Conservation (phyloP, 108 stramenopile species). For the Cyclotella atomus region DNA sequence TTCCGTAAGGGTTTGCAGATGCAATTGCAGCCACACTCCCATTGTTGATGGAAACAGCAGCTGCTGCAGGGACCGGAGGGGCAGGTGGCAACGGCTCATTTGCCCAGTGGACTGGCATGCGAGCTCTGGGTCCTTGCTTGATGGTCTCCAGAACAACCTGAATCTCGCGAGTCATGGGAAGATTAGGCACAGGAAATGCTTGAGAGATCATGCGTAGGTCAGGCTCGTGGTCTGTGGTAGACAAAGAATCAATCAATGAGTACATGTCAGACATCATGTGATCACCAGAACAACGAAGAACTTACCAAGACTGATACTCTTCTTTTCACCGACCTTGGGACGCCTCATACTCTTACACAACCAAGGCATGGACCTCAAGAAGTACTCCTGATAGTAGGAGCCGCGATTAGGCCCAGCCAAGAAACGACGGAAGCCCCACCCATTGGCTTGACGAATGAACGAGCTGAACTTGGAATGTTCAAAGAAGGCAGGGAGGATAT, state of each 20-base stretch:
- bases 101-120: constrained; percentile 43
- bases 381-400: constrained; percentile 70
- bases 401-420: constrained; percentile 67
- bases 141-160: constrained; percentile 61
- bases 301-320: constrained; percentile 44
- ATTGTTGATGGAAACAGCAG: neutral
- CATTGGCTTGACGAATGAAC: constrained; percentile 57
- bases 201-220: constrained; percentile 13
- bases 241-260: neutral
- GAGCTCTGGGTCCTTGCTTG: constrained; percentile 66
- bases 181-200: constrained; percentile 57
- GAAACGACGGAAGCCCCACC: constrained; percentile 60
- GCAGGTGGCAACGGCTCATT: neutral
- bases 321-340: constrained; percentile 61
- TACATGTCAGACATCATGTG: neutral
- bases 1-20: neutral
- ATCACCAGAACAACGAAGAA: neutral
- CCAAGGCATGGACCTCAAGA: constrained; percentile 34
- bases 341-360: constrained; percentile 47
- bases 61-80: neutral
- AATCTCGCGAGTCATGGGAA: constrained; percentile 46
- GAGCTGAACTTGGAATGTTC: constrained; percentile 68
- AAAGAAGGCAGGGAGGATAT: constrained; percentile 71
- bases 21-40: neutral
- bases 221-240: neutral